phyloP scores from a whole-genome alignment of 257 asterid genomes.

The Prunella vulgaris region DNA sequence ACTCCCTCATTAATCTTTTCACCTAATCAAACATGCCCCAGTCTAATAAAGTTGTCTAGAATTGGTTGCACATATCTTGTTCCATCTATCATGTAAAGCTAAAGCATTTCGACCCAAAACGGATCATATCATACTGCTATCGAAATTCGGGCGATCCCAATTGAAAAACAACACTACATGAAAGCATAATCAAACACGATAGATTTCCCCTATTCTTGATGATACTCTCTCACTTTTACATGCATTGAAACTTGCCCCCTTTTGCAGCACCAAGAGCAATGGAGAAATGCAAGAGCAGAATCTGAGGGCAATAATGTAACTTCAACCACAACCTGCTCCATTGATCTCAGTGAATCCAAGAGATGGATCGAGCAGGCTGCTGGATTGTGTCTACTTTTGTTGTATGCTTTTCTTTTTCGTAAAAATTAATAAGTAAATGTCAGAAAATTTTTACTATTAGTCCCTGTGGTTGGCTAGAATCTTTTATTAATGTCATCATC shows the following conservation, averaged over 20 bases:
- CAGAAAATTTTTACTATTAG: slow-evolving; percentile 5
- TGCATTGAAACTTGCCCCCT: slow-evolving; percentile 8
- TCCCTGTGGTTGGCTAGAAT: slow-evolving; percentile 23
- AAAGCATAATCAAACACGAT: not conserved
- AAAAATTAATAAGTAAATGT: slow-evolving; percentile 17
- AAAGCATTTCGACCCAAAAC: no score
- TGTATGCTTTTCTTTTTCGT: slow-evolving; percentile 16
- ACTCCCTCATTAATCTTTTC: no score
- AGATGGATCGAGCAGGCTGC: slow-evolving; percentile 54
- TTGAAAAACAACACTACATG: no score
- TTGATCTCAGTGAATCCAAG: slow-evolving; percentile 39
- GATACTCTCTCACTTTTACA: not conserved
- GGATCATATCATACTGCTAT: no score
- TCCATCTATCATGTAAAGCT: not conserved
- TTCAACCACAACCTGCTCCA: slow-evolving; percentile 37
- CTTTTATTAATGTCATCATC: slow-evolving; percentile 22
- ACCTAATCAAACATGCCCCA: not conserved
- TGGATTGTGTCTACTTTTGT: slow-evolving; percentile 39
- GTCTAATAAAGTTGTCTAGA: no score
- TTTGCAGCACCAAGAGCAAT: slow-evolving; percentile 55
- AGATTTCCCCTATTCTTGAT: not conserved
- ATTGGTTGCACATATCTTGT: not conserved
- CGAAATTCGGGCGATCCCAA: no score
- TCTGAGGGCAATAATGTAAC: slow-evolving; percentile 20
- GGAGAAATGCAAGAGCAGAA: slow-evolving; percentile 57